Evolutionary conservation across 345 rosid species (phyloP).

Genomic region (Rhodamnia rubescens): DNA sequence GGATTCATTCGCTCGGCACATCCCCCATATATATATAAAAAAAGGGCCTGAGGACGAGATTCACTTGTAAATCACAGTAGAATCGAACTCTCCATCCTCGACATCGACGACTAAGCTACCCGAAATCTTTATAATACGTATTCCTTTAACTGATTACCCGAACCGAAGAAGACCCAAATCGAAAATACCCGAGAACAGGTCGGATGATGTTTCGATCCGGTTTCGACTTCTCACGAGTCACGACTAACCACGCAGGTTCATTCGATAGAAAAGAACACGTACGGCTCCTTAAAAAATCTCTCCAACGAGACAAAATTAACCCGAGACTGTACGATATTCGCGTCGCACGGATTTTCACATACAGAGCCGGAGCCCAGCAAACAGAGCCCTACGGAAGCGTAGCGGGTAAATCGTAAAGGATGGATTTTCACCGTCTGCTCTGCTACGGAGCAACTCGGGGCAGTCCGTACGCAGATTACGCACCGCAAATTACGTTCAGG

Average conservation of each 20-base stretch:
- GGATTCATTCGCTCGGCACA: no score
- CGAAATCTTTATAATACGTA: no score
- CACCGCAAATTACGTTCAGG: not conserved
- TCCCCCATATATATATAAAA: no score
- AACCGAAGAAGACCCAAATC: no score
- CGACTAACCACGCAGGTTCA: not conserved
- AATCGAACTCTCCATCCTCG: no score
- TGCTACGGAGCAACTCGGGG: not conserved
- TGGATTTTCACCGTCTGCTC: not conserved
- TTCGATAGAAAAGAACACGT: not conserved
- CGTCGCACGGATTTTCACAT: not conserved
- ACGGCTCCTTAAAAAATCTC: not conserved
- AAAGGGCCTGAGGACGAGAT: no score
- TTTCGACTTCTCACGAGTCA: not conserved
- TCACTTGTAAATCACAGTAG: no score
- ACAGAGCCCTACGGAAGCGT: not conserved
- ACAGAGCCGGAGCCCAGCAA: not conserved
- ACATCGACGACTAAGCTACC: no score
- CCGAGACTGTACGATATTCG: not conserved
- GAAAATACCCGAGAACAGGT: no score
- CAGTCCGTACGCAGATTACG: not conserved
- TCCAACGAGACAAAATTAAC: not conserved
- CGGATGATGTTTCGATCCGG: no score
- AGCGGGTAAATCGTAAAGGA: not conserved
- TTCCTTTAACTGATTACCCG: no score